phyloP scores from a whole-genome alignment of 2,329 filamentous ascomycete species.

The Penicillium concentricum region DNA sequence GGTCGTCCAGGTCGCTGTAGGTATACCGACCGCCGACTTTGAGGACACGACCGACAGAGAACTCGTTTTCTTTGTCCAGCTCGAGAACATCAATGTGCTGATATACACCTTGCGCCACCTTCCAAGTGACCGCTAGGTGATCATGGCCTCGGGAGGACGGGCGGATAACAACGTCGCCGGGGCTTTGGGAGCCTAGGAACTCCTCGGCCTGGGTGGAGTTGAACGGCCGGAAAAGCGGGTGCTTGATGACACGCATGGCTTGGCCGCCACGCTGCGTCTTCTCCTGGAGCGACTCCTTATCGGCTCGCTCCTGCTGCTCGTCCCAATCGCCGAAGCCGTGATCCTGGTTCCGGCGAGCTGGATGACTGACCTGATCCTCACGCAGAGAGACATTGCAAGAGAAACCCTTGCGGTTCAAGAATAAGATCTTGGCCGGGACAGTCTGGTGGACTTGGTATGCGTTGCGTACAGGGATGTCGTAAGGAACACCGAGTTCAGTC shows the following conservation, averaged over 20 bases:
- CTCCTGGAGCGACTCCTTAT: slow-evolving; percentile 78
- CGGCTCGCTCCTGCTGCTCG: slow-evolving; percentile 72
- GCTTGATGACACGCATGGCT: slow-evolving; percentile 92
- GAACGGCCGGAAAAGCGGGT: slow-evolving; percentile 92
- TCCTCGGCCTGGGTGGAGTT: slow-evolving; percentile 91
- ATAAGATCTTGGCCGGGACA: slow-evolving; percentile 81
- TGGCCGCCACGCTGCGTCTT: slow-evolving; percentile 84
- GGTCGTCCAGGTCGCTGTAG: slow-evolving; percentile 93
- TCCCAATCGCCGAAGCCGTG: slow-evolving; percentile 84
- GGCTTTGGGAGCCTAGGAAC: slow-evolving; percentile 79
- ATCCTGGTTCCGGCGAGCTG: slow-evolving; percentile 68
- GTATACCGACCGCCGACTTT: slow-evolving; percentile 85
- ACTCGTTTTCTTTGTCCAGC: slow-evolving; percentile 95
- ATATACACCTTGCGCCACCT: slow-evolving; percentile 92
- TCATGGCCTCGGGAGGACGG: slow-evolving; percentile 94
- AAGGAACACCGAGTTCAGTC: slow-evolving; percentile 73
- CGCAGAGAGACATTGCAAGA: slow-evolving; percentile 79
- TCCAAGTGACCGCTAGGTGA: slow-evolving; percentile 96
- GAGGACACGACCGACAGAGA: slow-evolving; percentile 82
- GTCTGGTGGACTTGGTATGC: slow-evolving; percentile 79
- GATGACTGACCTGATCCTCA: slow-evolving; percentile 74
- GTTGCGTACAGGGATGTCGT: slow-evolving; percentile 67
- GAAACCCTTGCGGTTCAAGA: slow-evolving; percentile 83
- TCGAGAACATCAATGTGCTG: slow-evolving; percentile 98
- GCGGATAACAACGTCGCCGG: slow-evolving; percentile 90